These are phyloP conservation scores for Boletellus emodensis DNA, from an alignment of 768 basidiomycete species.

Conservation along the genomic window DNA sequence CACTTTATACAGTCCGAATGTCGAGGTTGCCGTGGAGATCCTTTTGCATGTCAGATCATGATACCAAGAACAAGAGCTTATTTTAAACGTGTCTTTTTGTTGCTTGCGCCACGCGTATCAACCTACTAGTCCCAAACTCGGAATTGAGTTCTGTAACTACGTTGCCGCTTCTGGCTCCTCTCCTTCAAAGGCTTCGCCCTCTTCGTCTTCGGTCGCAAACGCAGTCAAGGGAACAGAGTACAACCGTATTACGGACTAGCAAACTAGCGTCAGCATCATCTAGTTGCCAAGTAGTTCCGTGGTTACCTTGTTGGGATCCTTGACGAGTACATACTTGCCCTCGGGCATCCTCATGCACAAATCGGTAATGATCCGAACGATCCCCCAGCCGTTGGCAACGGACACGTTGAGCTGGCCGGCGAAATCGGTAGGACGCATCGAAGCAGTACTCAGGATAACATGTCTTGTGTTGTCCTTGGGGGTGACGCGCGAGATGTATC, in stretches of 20 bases:
- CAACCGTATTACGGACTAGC: slow-evolving; percentile 86
- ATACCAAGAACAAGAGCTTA: background rate
- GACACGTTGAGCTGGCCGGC: slow-evolving; percentile 94
- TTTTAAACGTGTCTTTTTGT: background rate
- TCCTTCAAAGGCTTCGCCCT: slow-evolving; percentile 40
- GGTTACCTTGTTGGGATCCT: slow-evolving; percentile 93
- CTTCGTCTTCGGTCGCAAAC: slow-evolving; percentile 81
- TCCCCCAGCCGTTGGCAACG: slow-evolving; percentile 96
- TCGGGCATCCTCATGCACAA: slow-evolving; percentile 95
- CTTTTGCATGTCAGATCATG: slow-evolving; percentile 47
- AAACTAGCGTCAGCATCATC: slow-evolving; percentile 9
- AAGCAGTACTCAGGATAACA: slow-evolving; percentile 91
- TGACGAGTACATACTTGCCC: slow-evolving; percentile 95
- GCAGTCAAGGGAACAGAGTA: slow-evolving; percentile 89
- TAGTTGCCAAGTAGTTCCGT: slow-evolving; percentile 18
- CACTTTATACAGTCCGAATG: slow-evolving; percentile 51
- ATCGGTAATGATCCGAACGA: slow-evolving; percentile 92
- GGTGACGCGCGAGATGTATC: slow-evolving; percentile 92
- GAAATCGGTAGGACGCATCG: slow-evolving; percentile 92
- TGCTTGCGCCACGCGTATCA: background rate
- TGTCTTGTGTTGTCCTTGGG: slow-evolving; percentile 95
- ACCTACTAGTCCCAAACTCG: too few relatives aligned
- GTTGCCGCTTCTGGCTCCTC: slow-evolving; percentile 39
- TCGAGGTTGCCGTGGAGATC: slow-evolving; percentile 80
- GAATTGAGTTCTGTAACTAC: slow-evolving; percentile 11